Evolutionary conservation across 108 stramenopile genomes (phyloP).

Genomic region (Cylindrotheca closterium): DNA sequence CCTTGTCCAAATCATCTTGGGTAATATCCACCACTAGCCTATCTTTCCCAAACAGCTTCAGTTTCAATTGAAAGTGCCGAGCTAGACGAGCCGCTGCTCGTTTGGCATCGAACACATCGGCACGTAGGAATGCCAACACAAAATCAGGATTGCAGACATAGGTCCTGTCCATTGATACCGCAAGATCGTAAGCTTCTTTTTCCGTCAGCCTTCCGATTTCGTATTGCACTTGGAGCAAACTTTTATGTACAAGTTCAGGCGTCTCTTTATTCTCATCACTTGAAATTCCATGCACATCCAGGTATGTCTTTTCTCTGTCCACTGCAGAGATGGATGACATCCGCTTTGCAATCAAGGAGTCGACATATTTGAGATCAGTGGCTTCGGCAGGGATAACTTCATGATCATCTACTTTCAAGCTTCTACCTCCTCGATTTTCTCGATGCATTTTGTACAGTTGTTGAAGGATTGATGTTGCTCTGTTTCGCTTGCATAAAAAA

Average conservation of each 20-base stretch:
- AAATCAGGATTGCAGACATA: constrained; percentile 8
- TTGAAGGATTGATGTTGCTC: no score
- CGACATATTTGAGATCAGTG: constrained; percentile 3
- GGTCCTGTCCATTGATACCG: not conserved
- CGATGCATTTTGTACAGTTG: no score
- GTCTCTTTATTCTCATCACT: constrained; percentile 19
- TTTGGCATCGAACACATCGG: constrained; percentile 10
- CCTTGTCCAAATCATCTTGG: constrained; percentile 17
- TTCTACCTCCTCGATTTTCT: not conserved
- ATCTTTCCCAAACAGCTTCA: constrained; percentile 22
- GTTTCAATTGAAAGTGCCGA: constrained; percentile 16
- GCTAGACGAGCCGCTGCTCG: constrained; percentile 8
- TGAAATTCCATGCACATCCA: constrained; percentile 22
- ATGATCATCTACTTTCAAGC: not conserved
- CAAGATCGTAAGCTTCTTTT: constrained; percentile 12
- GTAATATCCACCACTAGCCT: constrained; percentile 12
- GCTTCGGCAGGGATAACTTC: not conserved
- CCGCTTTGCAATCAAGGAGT: constrained; percentile 19
- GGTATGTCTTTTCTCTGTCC: constrained; percentile 24
- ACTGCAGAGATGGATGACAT: constrained; percentile 14
- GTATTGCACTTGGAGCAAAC: not conserved
- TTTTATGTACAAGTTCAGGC: constrained; percentile 2
- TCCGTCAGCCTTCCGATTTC: constrained; percentile 2
- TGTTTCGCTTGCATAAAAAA: no score
- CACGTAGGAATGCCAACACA: constrained; percentile 12